Percentiles rank a stretch among this genome's conserved stretches.
These are phyloP conservation scores for Termitomyces bulborhizus DNA, from an alignment of 768 basidiomycete genomes.

Conservation along the genomic window DNA sequence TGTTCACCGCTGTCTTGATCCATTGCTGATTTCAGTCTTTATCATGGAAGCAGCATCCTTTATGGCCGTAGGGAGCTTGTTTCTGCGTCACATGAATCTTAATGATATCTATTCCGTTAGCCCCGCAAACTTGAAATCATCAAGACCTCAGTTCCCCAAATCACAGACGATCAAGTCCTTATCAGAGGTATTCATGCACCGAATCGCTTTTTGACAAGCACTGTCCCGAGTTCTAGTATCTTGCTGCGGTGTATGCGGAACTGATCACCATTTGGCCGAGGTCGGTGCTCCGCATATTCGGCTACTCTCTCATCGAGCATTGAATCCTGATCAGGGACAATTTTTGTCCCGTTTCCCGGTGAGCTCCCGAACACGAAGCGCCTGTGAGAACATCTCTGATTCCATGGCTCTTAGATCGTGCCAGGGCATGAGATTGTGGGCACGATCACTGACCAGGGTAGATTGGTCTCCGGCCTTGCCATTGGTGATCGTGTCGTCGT, in stretches of 20 bases:
- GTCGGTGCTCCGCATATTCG: slow-evolving; percentile 27
- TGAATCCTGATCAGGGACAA: slow-evolving; percentile 37
- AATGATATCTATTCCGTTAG: too few relatives aligned
- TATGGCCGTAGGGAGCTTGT: too few relatives aligned
- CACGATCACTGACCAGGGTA: slow-evolving; percentile 25
- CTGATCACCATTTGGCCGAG: slow-evolving; percentile 46
- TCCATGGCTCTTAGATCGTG: slow-evolving; percentile 25
- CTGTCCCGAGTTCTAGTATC: slow-evolving; percentile 17
- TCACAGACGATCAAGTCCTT: too few relatives aligned
- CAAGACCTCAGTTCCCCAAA: too few relatives aligned
- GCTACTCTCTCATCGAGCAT: background rate
- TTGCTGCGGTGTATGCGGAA: slow-evolving; percentile 56
- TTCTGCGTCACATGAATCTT: too few relatives aligned
- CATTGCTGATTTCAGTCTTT: too few relatives aligned
- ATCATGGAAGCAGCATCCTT: too few relatives aligned
- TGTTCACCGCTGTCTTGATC: too few relatives aligned
- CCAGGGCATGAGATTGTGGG: slow-evolving; percentile 35
- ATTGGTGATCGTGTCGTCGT: slow-evolving; percentile 57
- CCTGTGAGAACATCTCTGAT: background rate
- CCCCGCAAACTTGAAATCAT: too few relatives aligned
- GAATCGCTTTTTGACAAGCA: too few relatives aligned
- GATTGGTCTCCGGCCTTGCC: slow-evolving; percentile 52
- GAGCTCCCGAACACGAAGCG: background rate
- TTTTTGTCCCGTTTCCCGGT: slow-evolving; percentile 70
- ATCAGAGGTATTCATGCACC: too few relatives aligned